Evolutionary conservation across 2,329 filamentous ascomycete species (phyloP), one percentile per base, ranked within the genome.

Genomic region (Colletotrichum tropicale): DNA sequence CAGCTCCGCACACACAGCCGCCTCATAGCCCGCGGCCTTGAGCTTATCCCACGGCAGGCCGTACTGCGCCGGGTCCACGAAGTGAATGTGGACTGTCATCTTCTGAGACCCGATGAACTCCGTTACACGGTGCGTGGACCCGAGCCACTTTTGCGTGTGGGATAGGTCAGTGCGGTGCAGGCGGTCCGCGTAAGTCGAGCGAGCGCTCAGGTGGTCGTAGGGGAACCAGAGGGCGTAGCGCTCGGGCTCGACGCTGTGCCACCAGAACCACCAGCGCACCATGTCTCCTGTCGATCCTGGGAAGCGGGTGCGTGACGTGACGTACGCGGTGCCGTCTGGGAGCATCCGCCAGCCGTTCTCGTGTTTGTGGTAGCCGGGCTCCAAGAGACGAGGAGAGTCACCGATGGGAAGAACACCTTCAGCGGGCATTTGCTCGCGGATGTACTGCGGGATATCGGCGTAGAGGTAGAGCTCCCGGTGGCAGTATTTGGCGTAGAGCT

Each of bases 261-360:
- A 75, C 73, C 73, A 75, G 16, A 75, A 75, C 73, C 73, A 75
- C 73, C 73, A 75, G 26, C 70, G 73, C 26, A 75, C 24, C 73
- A 75, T 75, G 26, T 73, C 73, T 48, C 73, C 73, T 8, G 73
- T 75, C 58, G 64, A 34, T n/a, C 58, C 64, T 3, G 73, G 73
- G 70, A 75, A 75, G 15, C 73, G 73, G 13, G 73, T 75, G 6
- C 73, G 70, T 10, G 73, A 73, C 21, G 73, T 38, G 38, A 75
- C 73, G 28, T 68, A 75, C 26, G 52, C 73, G 15, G 70, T 73
- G 7, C 73, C 73, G 18, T 75, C 73, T 5, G 73, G 21, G 9
- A 73, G 70, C 12, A 70, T 65, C 2, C 70, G 28, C 73, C 73
- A 75, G 34, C 73, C 73, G 18, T 75, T 73, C 34, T 75, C 73